phyloP scores from a whole-genome alignment of 768 basidiomycete species.

The Suillus subaureus region DNA sequence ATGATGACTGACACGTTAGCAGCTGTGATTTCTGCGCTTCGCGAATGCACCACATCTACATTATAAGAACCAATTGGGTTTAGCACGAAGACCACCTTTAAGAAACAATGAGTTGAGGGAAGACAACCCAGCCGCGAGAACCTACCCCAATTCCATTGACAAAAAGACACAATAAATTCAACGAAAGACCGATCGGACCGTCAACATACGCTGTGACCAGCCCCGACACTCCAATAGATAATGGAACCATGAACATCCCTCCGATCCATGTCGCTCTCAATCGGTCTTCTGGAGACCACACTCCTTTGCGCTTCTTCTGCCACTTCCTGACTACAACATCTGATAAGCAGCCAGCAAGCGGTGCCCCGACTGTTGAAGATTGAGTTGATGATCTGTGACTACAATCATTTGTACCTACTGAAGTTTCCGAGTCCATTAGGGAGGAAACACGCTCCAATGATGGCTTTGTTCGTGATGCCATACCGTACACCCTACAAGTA shows the following conservation, averaged over 20 bases:
- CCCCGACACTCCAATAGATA: constrained; percentile 49
- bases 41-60: constrained; percentile 56
- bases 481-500: constrained; percentile 35
- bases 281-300: constrained; percentile 66
- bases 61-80: constrained; percentile 55
- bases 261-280: constrained; percentile 49
- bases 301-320: constrained; percentile 47
- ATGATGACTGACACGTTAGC: constrained; percentile 26
- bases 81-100: constrained; percentile 53
- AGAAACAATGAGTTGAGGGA: not conserved
- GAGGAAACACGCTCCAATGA: constrained; percentile 39
- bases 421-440: constrained; percentile 39
- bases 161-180: constrained; percentile 56
- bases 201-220: constrained; percentile 47
- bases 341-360: constrained; percentile 55
- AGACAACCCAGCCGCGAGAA: not conserved
- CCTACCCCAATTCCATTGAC: constrained; percentile 61
- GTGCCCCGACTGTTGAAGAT: constrained; percentile 54
- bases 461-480: constrained; percentile 35
- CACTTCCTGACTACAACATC: constrained; percentile 50
- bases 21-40: constrained; percentile 61
- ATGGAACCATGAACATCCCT: constrained; percentile 47
- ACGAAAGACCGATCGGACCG: constrained; percentile 45
- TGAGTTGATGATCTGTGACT: not conserved
- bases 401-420: constrained; percentile 22